phyloP scores from a whole-genome alignment of 1,139 yeast genomes.

The Debaryomyces udenii region DNA sequence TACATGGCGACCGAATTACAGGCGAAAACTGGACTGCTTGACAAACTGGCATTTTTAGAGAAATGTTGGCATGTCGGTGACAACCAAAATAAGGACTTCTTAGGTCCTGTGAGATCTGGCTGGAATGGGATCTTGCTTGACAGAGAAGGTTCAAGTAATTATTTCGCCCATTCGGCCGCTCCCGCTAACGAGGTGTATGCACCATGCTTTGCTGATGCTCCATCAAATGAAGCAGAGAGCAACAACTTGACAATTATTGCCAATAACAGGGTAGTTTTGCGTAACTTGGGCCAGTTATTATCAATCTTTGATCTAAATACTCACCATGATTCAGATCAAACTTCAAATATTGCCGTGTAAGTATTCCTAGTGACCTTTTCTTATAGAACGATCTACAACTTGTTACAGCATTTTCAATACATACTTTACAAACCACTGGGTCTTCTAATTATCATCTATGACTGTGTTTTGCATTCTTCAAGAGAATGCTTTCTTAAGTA shows the following conservation, averaged over 20 bases:
- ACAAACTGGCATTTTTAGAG: constrained; percentile 20
- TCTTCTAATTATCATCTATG: neutral
- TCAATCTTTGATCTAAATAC: constrained; percentile 7
- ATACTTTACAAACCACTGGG: neutral
- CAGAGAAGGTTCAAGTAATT: constrained; percentile 32
- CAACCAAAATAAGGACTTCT: constrained; percentile 53
- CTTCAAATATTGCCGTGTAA: too few species aligned
- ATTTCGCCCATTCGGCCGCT: constrained; percentile 16
- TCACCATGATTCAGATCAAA: neutral
- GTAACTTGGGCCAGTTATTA: constrained; percentile 30
- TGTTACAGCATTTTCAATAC: too few species aligned
- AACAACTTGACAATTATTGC: constrained; percentile 29
- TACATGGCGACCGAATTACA: neutral
- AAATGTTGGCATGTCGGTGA: constrained; percentile 71
- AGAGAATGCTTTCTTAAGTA: neutral
- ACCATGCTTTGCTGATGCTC: constrained; percentile 5
- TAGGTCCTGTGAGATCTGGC: constrained; percentile 57
- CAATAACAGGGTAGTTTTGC: constrained; percentile 38
- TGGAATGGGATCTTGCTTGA: constrained; percentile 64
- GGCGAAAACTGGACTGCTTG: constrained; percentile 5
- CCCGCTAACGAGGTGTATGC: neutral
- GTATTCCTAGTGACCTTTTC: too few species aligned
- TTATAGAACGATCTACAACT: too few species aligned
- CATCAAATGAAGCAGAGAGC: constrained; percentile 1
- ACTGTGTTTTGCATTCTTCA: constrained; percentile 1